A percentile compares a stretch with the other conserved stretches of the same genome.
Conservation (phyloP, 306 rosid genomes). For the Abrus precatorius region DNA sequence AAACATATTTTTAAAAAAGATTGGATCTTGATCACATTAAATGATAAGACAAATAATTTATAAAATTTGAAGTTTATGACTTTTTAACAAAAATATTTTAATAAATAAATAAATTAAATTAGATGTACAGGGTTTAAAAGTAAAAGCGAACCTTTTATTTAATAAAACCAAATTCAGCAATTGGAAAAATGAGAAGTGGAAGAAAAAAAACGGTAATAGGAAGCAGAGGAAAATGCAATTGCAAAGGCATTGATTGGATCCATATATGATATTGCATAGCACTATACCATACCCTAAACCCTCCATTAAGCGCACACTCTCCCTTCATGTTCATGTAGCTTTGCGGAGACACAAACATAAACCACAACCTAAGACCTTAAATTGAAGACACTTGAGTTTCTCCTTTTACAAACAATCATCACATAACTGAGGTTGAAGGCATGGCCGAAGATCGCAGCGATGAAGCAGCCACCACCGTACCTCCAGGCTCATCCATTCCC, state of each 20-base stretch:
- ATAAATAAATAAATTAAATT: no score
- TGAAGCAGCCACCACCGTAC: slow-evolving; percentile 45
- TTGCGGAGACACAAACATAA: background rate
- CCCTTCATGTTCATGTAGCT: background rate
- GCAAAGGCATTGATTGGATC: slow-evolving; percentile 1
- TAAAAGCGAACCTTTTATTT: no score
- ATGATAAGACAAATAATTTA: no score
- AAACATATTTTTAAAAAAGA: no score
- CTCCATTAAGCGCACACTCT: background rate
- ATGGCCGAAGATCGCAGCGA: slow-evolving; percentile 49
- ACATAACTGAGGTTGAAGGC: background rate
- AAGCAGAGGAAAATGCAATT: background rate
- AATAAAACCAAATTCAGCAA: no score
- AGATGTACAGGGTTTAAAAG: no score
- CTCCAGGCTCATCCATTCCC: slow-evolving; percentile 68
- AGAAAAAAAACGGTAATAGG: background rate
- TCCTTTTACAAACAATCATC: slow-evolving; percentile 1
- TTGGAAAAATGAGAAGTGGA: background rate
- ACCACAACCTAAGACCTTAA: background rate
- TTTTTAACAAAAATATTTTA: no score
- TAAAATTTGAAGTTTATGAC: no score
- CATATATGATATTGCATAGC: background rate
- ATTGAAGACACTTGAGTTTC: background rate
- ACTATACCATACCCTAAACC: slow-evolving; percentile 12
- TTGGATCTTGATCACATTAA: no score